phyloP scores from a whole-genome alignment of 805 yeast species.

The Wickerhamomyces alni region DNA sequence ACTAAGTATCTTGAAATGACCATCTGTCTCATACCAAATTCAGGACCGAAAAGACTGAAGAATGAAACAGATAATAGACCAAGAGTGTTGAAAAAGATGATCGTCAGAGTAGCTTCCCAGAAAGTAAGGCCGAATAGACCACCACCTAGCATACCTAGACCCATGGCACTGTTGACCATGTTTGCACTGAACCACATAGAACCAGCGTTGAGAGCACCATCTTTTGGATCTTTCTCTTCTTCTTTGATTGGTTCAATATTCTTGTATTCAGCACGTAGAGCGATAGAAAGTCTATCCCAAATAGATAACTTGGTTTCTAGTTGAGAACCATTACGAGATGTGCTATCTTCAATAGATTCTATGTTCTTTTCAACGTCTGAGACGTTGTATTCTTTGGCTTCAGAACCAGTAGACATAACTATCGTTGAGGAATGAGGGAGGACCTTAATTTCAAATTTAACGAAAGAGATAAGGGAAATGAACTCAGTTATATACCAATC shows the following conservation, averaged over 20 bases:
- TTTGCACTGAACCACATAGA: slow-evolving; percentile 92
- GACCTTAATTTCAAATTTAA: too few relatives aligned
- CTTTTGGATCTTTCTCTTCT: slow-evolving; percentile 65
- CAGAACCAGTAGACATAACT: too few relatives aligned
- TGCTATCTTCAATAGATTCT: not conserved
- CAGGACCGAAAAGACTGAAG: slow-evolving; percentile 77
- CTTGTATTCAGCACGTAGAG: slow-evolving; percentile 46
- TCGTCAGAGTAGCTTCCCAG: slow-evolving; percentile 62
- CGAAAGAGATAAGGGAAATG: too few relatives aligned
- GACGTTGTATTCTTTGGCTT: not conserved
- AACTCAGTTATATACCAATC: too few relatives aligned
- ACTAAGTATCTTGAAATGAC: slow-evolving; percentile 69
- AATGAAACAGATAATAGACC: slow-evolving; percentile 80
- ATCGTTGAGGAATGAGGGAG: too few relatives aligned
- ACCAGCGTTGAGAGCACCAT: slow-evolving; percentile 57
- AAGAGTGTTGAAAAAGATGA: slow-evolving; percentile 65
- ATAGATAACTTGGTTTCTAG: slow-evolving; percentile 14
- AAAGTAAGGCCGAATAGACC: slow-evolving; percentile 63
- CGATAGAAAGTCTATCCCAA: slow-evolving; percentile 20
- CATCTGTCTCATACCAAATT: slow-evolving; percentile 85
- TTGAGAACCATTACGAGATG: slow-evolving; percentile 9
- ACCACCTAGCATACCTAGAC: slow-evolving; percentile 70
- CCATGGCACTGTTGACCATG: slow-evolving; percentile 78
- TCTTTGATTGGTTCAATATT: slow-evolving; percentile 82
- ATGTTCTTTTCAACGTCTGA: not conserved